phyloP scores from a whole-genome alignment of 2,329 filamentous ascomycete genomes.

The Calycina marina region DNA sequence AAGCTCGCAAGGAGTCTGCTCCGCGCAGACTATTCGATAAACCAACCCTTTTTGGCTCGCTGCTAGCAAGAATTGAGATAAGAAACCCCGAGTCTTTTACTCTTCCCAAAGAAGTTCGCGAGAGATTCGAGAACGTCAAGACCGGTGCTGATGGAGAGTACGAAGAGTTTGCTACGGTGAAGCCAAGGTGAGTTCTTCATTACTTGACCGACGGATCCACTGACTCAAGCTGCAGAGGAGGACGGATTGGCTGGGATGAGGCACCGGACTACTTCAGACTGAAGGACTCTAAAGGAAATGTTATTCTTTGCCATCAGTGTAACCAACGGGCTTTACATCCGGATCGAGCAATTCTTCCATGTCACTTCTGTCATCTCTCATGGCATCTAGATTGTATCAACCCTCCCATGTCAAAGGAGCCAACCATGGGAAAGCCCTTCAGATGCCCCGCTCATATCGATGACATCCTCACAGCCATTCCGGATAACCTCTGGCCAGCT shows the following conservation, averaged over 20 bases:
- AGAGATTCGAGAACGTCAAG: constrained; percentile 66
- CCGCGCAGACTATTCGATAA: constrained; percentile 23
- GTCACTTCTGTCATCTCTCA: constrained; percentile 64
- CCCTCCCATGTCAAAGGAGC: constrained; percentile 67
- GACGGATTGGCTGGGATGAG: constrained; percentile 37
- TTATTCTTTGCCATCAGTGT: constrained; percentile 67
- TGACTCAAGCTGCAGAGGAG: constrained; percentile 25
- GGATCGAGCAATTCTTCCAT: constrained; percentile 63
- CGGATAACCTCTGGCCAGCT: constrained; percentile 39
- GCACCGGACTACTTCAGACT: constrained; percentile 52
- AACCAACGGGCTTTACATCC: constrained; percentile 45
- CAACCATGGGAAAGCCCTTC: constrained; percentile 60
- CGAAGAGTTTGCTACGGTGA: constrained; percentile 45
- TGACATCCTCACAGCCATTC: constrained; percentile 49
- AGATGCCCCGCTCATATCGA: constrained; percentile 80
- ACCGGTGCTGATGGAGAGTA: constrained; percentile 69
- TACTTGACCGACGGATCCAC: neutral
- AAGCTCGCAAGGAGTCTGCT: constrained; percentile 27
- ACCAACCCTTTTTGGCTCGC: constrained; percentile 42
- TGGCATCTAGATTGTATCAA: constrained; percentile 93
- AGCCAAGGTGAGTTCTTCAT: constrained; percentile 39
- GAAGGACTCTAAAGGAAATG: constrained; percentile 56
- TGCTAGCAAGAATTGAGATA: constrained; percentile 51
- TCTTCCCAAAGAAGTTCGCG: constrained; percentile 56
- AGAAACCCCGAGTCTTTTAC: constrained; percentile 59